These are phyloP conservation scores for Arabidopsis hybrid DNA, from an alignment of 441 rosid genomes.

Conservation along the genomic window DNA sequence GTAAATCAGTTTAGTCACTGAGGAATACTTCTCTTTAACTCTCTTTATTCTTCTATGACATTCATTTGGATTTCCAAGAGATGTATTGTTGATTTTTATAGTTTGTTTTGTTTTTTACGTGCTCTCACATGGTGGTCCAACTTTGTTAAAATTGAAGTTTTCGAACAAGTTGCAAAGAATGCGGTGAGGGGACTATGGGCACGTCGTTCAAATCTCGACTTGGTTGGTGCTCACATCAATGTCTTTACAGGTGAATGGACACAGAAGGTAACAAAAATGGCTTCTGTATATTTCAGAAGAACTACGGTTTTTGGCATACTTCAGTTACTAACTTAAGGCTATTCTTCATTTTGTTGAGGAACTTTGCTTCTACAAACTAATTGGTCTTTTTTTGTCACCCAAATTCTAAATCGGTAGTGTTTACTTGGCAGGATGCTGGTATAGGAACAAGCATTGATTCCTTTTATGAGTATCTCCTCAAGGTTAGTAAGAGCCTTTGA, in stretches of 20 bases:
- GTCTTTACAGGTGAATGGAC: constrained; percentile 99
- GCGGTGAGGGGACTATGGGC: constrained; percentile 97
- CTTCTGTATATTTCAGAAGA: constrained; percentile 1
- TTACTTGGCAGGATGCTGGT: constrained; percentile 94
- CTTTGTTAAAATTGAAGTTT: constrained; percentile 61
- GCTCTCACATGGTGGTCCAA: constrained; percentile 17
- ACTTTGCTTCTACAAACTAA: constrained; percentile 3
- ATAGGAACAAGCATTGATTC: constrained; percentile 99
- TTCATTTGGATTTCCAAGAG: constrained; percentile 5
- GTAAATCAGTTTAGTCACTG: constrained; percentile 36
- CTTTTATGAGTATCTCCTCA: constrained; percentile 95
- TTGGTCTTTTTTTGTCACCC: neutral
- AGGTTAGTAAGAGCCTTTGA: constrained; percentile 59
- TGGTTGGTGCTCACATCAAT: constrained; percentile 98
- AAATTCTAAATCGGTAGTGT: constrained; percentile 31
- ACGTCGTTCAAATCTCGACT: constrained; percentile 89
- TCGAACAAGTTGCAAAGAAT: constrained; percentile 95
- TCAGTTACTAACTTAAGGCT: neutral
- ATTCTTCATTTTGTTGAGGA: constrained; percentile 3
- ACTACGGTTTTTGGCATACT: neutral
- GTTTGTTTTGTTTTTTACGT: constrained; percentile 20
- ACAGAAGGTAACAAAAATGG: constrained; percentile 68
- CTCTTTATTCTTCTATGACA: neutral
- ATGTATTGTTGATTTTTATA: neutral
- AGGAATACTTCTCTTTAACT: neutral